A percentile compares a stretch with the other conserved stretches of the same genome.
Evolutionary conservation across 1,284 basidiomycete genomes (phyloP).

Genomic region (Ustilago tritici): DNA sequence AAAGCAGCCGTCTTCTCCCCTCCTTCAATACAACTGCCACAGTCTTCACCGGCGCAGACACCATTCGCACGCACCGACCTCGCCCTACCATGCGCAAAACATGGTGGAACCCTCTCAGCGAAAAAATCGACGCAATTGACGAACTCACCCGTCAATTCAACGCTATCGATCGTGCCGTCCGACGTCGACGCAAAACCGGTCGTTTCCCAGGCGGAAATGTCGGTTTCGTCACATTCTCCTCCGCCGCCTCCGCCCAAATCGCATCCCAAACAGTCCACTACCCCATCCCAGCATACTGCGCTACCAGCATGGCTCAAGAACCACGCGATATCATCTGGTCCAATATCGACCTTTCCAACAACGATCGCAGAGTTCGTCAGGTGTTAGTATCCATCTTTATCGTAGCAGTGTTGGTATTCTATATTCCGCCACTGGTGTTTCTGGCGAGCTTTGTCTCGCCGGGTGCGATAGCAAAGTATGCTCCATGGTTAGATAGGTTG

Average conservation of each 20-base stretch:
- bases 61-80: conserved; percentile 35
- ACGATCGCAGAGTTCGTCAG: conserved; percentile 60
- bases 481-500: conserved; percentile 82
- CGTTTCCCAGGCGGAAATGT: conserved; percentile 75
- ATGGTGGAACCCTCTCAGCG: conserved; percentile 58
- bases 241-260: conserved; percentile 92
- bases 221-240: conserved; percentile 97
- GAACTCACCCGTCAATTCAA: conserved; percentile 57
- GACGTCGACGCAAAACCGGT: conserved; percentile 29
- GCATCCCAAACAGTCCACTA: conserved; percentile 85
- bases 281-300: conserved; percentile 59
- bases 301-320: conserved; percentile 78
- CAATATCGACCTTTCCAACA: conserved; percentile 78
- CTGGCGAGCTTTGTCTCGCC: conserved; percentile 88
- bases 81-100: conserved; percentile 49
- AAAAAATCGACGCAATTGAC: conserved; percentile 61
- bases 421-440: conserved; percentile 71
- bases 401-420: conserved; percentile 75
- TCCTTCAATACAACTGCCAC: not conserved
- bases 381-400: conserved; percentile 73
- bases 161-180: conserved; percentile 56
- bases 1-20: conserved; percentile 24
- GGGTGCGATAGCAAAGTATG: conserved; percentile 86
- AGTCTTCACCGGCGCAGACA: conserved; percentile 42
- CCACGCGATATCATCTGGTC: conserved; percentile 96